Conservation (phyloP, 2,329 filamentous ascomycete species). For the Chaetothyriales sp. region DNA sequence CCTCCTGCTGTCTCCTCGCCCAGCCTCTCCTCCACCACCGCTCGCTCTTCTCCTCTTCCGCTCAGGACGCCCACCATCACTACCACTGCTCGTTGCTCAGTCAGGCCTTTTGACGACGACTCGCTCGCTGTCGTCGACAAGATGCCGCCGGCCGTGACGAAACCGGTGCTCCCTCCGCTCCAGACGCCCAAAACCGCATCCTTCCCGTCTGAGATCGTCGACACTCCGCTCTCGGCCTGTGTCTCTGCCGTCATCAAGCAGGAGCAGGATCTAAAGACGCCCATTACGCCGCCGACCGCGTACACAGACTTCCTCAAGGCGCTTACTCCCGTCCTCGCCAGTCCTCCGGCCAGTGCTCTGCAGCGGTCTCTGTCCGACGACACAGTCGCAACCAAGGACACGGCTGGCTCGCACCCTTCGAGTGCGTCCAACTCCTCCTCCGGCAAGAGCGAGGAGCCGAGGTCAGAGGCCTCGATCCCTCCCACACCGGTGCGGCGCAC, state of each 20-base stretch:
- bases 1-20: constrained; percentile 1
- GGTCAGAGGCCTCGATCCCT: constrained; percentile 39
- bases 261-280: constrained; percentile 56
- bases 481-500: constrained; percentile 44
- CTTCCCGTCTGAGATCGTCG: constrained; percentile 46
- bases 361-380: constrained; percentile 25
- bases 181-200: constrained; percentile 32
- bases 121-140: constrained; percentile 19
- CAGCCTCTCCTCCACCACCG: constrained; percentile 8
- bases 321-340: constrained; percentile 57
- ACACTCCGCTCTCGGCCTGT: constrained; percentile 26
- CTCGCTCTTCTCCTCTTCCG: constrained; percentile 10
- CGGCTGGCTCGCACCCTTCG: constrained; percentile 25
- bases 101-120: constrained; percentile 5
- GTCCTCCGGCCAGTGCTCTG: constrained; percentile 45
- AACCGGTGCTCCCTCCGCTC: constrained; percentile 28
- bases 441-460: constrained; percentile 43
- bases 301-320: constrained; percentile 89
- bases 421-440: constrained; percentile 27
- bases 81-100: constrained; percentile 2
- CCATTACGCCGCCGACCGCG: constrained; percentile 77
- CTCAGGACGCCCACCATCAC: constrained; percentile 9
- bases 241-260: constrained; percentile 55
- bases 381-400: constrained; percentile 26
- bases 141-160: constrained; percentile 19